Percentiles rank a stretch among this genome's conserved stretches.
Conservation (phyloP, 768 basidiomycete genomes). For the Tricholoma sp. region DNA sequence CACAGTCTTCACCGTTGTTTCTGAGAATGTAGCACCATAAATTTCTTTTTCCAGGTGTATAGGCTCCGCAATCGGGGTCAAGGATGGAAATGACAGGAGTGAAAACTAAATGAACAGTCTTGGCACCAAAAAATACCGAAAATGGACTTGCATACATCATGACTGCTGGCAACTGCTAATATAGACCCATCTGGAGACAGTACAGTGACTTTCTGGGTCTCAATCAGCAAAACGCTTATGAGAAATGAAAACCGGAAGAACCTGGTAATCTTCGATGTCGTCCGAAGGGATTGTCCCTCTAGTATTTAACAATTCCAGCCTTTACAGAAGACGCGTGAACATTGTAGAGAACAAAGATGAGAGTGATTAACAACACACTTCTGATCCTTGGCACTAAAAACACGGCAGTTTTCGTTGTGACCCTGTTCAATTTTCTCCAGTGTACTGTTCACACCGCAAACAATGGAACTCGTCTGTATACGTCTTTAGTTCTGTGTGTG, state of each 20-base stretch:
- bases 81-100: conserved; percentile 59
- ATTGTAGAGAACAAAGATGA: not conserved
- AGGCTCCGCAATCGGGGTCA: conserved; percentile 42
- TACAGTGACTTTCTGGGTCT: conserved; percentile 78
- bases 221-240: conserved; percentile 7
- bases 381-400: conserved; percentile 53
- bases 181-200: conserved; percentile 66
- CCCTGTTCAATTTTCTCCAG: conserved; percentile 55
- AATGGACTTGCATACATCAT: conserved; percentile 45
- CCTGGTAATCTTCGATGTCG: conserved; percentile 82
- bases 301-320: conserved; percentile 47
- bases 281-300: conserved; percentile 56
- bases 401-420: conserved; percentile 82
- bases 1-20: conserved; percentile 43
- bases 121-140: conserved; percentile 6
- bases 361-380: conserved; percentile 40
- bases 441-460: conserved; percentile 87
- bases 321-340: conserved; percentile 21
- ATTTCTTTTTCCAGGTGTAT: conserved; percentile 72
- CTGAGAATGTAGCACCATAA: conserved; percentile 80
- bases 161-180: conserved; percentile 69
- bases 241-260: conserved; percentile 25
- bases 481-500: not conserved
- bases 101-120: conserved; percentile 40
- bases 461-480: conserved; percentile 44